These are phyloP conservation scores for Fusarium albidum DNA, from an alignment of 2,329 filamentous ascomycete genomes.

Conservation along the genomic window DNA sequence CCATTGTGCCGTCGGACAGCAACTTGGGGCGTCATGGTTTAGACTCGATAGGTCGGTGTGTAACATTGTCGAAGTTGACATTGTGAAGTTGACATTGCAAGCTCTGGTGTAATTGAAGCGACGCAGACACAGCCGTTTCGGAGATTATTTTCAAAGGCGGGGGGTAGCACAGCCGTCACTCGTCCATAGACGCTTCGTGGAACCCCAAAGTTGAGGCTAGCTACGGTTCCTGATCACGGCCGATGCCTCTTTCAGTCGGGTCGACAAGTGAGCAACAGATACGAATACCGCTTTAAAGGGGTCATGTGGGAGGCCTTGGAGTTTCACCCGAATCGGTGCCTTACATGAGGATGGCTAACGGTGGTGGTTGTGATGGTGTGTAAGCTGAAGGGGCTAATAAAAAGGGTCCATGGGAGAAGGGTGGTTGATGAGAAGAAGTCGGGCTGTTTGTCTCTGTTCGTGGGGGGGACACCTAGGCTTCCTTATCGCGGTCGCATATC, in stretches of 20 bases:
- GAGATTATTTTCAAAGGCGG: conserved; percentile 30
- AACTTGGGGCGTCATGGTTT: conserved; percentile 1
- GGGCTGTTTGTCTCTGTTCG: background rate
- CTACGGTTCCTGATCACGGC: conserved; percentile 12
- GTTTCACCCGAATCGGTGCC: conserved; percentile 34
- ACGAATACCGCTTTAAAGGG: conserved; percentile 15
- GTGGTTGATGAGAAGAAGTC: background rate
- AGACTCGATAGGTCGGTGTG: conserved; percentile 10
- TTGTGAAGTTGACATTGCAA: background rate
- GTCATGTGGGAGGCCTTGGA: conserved; percentile 21
- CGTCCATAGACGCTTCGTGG: conserved; percentile 10
- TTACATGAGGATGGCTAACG: conserved; percentile 27
- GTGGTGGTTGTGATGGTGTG: conserved; percentile 13
- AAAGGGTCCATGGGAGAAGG: no score
- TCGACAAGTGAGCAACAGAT: conserved; percentile 19
- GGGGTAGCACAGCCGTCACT: conserved; percentile 17
- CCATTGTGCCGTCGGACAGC: conserved; percentile 4
- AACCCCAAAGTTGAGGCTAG: conserved; percentile 19
- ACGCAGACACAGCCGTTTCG: conserved; percentile 15
- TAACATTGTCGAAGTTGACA: background rate
- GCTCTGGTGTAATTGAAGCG: conserved; percentile 1
- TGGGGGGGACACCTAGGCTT: conserved; percentile 6
- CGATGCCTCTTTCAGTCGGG: conserved; percentile 21
- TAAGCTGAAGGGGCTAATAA: background rate
- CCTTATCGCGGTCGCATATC: conserved; percentile 11